Base-by-base conservation (phyloP, 2,329 filamentous ascomycete species). In the Alternaria consortialis region DNA sequence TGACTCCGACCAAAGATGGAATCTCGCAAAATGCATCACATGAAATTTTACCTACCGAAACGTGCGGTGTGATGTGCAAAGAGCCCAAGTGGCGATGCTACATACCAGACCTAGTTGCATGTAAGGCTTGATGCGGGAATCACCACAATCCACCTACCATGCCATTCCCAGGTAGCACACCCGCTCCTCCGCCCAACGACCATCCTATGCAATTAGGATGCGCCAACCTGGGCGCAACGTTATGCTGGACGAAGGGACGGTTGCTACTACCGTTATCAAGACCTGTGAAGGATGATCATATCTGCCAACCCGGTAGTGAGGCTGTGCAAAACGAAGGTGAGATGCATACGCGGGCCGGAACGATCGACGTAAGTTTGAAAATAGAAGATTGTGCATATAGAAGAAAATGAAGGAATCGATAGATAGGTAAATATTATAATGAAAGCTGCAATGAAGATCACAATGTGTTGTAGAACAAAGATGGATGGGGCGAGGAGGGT, bases 261-360 rank as follows among this genome's bases (percentile, higher is more conserved):
- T 43, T 23, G 51, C 29, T 37, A 7, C 39, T 37, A 42, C 32
- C 46, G 31, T 25, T 50, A 50, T 25, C 46, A 44, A 25, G 27
- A 15, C 27, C 17, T 5, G 34, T 23, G 32, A 17, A 53, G 25
- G 53, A 39, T 56, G 43, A 32, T 31, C 34, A 40, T 39, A 39
- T 31, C 42, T 25, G 53, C 17, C 34, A 50, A 50, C 54, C 31
- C 42, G 55, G 46, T 20, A 39, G 27, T 53, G 47, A 44, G 55
- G 55, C 55, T 57, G 55, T 57, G 55, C 55, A 57, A 32, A 42
- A 52, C 34, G 55, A 47, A 57, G 15, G 47, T 57, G 46, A 57
- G 47, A 57, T 37, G 47, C 54, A 51, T 31, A 15, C 20, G 55
- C 47, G 55, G 31, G 55, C 55, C 47, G 55, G 55, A 36, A 52